These are phyloP conservation scores for Xylariaceae sp. DNA, from an alignment of 2,329 filamentous ascomycete genomes.

Conservation along the genomic window DNA sequence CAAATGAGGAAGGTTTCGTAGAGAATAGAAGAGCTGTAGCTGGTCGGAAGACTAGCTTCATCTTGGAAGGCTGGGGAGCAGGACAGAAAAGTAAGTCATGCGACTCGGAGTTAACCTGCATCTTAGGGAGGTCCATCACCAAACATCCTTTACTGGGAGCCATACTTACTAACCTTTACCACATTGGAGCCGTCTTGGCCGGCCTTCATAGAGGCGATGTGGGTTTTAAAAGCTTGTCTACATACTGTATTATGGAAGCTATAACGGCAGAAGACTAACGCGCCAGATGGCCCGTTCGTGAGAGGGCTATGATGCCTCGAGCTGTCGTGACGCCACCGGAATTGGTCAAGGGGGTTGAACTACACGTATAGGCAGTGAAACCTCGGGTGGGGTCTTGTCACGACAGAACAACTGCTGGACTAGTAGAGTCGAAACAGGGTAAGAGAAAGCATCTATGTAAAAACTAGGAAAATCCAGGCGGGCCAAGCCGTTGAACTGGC, in stretches of 20 bases:
- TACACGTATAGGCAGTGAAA: constrained; percentile 22
- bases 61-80: constrained; percentile 29
- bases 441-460: constrained; percentile 3
- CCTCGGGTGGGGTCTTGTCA: constrained; percentile 8
- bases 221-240: too few relatives aligned
- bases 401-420: constrained; percentile 1
- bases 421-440: constrained; percentile 1
- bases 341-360: constrained; percentile 5
- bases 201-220: constrained; percentile 8
- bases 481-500: constrained; percentile 10
- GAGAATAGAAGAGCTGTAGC: constrained; percentile 27
- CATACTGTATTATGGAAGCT: constrained; percentile 11
- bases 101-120: constrained; percentile 28
- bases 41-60: constrained; percentile 29
- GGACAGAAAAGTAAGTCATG: constrained; percentile 35
- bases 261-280: constrained; percentile 21
- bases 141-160: constrained; percentile 13
- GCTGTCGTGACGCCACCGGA: constrained; percentile 21
- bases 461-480: constrained; percentile 4
- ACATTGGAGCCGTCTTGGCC: constrained; percentile 24
- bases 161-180: too few relatives aligned
- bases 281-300: constrained; percentile 1
- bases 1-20: constrained; percentile 41
- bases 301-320: constrained; percentile 9
- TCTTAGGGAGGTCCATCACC: constrained; percentile 21